Evolutionary conservation across 225 moss, liverwort and hornwort genomes (phyloP).

Genomic region (Anthoceros angustus): DNA sequence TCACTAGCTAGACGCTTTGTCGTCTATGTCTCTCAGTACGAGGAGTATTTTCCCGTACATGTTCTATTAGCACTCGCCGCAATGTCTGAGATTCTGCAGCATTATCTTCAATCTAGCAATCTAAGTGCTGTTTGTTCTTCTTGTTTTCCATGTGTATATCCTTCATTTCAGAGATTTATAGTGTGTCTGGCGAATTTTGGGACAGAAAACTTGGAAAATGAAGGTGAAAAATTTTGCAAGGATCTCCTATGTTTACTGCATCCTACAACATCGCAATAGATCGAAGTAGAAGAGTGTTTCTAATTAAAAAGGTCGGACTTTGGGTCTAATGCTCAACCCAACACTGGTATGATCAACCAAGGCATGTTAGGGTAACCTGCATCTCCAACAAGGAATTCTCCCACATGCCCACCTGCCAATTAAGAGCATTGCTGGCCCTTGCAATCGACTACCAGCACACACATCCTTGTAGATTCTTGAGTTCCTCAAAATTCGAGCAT

Average conservation of each 20-base stretch:
- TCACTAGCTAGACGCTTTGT: too few species aligned
- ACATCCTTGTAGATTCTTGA: conserved; percentile 11
- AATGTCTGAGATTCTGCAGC: too few species aligned
- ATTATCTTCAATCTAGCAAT: conserved; percentile 10
- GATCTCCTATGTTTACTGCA: conserved; percentile 47
- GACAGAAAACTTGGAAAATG: too few species aligned
- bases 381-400: conserved; percentile 19
- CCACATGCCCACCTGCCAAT: conserved; percentile 3
- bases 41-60: too few species aligned
- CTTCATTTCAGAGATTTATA: too few species aligned
- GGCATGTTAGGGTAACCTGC: conserved; percentile 13
- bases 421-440: conserved; percentile 1
- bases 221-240: conserved; percentile 66
- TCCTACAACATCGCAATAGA: conserved; percentile 50
- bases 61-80: too few species aligned
- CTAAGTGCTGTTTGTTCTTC: conserved; percentile 62
- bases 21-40: too few species aligned
- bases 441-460: conserved; percentile 5
- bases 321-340: background rate
- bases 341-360: conserved; percentile 18
- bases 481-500: conserved; percentile 9
- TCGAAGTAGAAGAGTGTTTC: conserved; percentile 24
- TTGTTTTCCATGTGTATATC: too few species aligned
- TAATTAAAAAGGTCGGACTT: conserved; percentile 13
- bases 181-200: too few species aligned